A percentile compares a stretch with the other conserved stretches of the same genome.
These are phyloP conservation scores for Leptodermis oblonga DNA, from an alignment of 257 asterid species.

Conservation along the genomic window DNA sequence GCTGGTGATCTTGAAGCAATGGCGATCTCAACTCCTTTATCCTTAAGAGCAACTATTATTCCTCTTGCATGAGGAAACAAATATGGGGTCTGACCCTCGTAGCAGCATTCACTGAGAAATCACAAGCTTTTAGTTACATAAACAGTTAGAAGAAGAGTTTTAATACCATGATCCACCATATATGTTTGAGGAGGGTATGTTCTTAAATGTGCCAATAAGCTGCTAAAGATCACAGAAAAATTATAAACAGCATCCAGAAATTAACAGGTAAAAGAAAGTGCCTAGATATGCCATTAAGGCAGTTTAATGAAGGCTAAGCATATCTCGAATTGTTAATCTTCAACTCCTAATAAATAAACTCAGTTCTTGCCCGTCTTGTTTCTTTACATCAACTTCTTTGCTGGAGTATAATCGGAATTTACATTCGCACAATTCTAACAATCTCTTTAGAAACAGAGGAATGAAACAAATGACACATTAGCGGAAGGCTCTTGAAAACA, in stretches of 20 bases:
- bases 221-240: not conserved
- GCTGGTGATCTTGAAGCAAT: conserved; percentile 37
- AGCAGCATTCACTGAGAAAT: conserved; percentile 21
- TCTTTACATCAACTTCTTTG: not conserved
- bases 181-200: not conserved
- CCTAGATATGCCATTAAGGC: not conserved
- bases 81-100: conserved; percentile 17
- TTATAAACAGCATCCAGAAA: not conserved
- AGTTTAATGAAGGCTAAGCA: not conserved
- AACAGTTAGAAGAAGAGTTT: not conserved
- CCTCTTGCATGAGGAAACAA: conserved; percentile 32
- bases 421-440: too few relatives aligned
- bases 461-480: too few relatives aligned
- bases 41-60: conserved; percentile 27
- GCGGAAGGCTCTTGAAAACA: not conserved
- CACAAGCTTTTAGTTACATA: not conserved
- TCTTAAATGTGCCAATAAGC: not conserved
- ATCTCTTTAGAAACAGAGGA: too few relatives aligned
- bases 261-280: not conserved
- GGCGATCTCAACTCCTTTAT: conserved; percentile 23
- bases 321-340: not conserved
- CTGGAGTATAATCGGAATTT: not conserved
- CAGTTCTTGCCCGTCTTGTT: not conserved
- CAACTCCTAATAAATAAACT: not conserved
- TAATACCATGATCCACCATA: not conserved